These are phyloP conservation scores for Phalaenopsis equestris DNA, from an alignment of 106 monocot species.

Conservation along the genomic window DNA sequence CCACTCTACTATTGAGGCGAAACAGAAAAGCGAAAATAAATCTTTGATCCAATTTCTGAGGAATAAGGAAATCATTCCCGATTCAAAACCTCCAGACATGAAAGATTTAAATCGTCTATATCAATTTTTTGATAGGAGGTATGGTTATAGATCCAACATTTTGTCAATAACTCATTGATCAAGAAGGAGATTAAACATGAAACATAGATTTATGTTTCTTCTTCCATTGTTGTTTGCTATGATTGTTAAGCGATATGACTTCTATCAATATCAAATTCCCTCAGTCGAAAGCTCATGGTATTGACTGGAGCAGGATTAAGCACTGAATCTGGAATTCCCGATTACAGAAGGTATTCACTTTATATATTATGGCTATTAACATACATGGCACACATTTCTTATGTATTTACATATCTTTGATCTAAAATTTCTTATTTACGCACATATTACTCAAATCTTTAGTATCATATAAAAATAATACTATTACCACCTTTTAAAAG, in stretches of 20 bases:
- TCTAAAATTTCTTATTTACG: too few relatives aligned
- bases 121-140: conserved; percentile 76
- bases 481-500: too few relatives aligned
- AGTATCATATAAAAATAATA: too few relatives aligned
- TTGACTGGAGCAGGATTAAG: conserved; percentile 97
- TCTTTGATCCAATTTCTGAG: conserved; percentile 35
- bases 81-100: conserved; percentile 64
- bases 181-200: conserved; percentile 1
- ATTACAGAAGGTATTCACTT: conserved; percentile 79
- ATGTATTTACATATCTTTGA: too few relatives aligned
- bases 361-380: too few relatives aligned
- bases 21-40: conserved; percentile 26
- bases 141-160: not conserved
- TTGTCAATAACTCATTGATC: not conserved
- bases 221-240: conserved; percentile 5
- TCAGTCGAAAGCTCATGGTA: conserved; percentile 75
- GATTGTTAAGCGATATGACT: not conserved
- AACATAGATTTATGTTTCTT: not conserved
- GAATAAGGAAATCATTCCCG: conserved; percentile 66
- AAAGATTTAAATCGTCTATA: conserved; percentile 68
- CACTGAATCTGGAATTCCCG: conserved; percentile 98
- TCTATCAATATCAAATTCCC: conserved; percentile 13
- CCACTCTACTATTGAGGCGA: conserved; percentile 15
- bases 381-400: too few relatives aligned
- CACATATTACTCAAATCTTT: too few relatives aligned